phyloP scores from a whole-genome alignment of 1,284 basidiomycete species.

The Cerrena zonata region DNA sequence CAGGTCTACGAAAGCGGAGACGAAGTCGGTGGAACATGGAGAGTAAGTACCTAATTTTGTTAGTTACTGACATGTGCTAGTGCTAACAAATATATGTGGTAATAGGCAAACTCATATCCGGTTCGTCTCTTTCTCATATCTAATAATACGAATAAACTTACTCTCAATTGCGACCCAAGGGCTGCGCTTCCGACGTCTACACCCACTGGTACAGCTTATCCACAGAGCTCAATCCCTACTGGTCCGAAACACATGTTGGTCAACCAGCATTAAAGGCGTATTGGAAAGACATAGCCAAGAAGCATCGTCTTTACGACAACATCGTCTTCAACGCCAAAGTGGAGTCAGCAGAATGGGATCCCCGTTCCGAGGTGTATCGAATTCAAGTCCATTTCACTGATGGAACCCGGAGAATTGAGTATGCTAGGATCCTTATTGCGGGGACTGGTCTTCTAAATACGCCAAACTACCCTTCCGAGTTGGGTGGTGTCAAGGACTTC shows the following conservation, averaged over 20 bases:
- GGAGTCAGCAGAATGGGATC: slow-evolving; percentile 37
- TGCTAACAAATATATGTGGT: too few relatives aligned
- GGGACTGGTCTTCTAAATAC: slow-evolving; percentile 38
- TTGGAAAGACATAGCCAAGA: slow-evolving; percentile 23
- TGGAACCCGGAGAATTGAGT: slow-evolving; percentile 15
- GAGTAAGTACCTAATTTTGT: slow-evolving; percentile 23
- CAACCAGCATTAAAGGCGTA: slow-evolving; percentile 31
- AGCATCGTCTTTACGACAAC: slow-evolving; percentile 20
- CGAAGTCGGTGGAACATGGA: slow-evolving; percentile 34
- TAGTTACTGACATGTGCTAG: too few relatives aligned
- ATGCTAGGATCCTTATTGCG: slow-evolving; percentile 36
- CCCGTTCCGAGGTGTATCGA: slow-evolving; percentile 26
- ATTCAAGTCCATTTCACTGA: slow-evolving; percentile 30
- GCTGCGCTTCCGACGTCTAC: slow-evolving; percentile 24
- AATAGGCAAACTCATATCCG: slow-evolving; percentile 5
- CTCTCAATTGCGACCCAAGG: too few relatives aligned
- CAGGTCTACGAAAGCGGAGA: slow-evolving; percentile 31
- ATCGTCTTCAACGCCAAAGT: slow-evolving; percentile 32
- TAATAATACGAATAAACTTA: not conserved
- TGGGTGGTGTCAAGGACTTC: slow-evolving; percentile 39
- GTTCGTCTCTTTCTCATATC: not conserved
- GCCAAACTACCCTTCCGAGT: slow-evolving; percentile 32
- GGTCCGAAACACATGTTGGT: slow-evolving; percentile 20
- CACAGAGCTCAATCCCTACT: slow-evolving; percentile 28
- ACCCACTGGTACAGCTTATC: slow-evolving; percentile 31